Evolutionary conservation across 169 alveolate genomes (phyloP), one percentile per base, ranked within the genome.

Genomic region (Neospora caninum): DNA sequence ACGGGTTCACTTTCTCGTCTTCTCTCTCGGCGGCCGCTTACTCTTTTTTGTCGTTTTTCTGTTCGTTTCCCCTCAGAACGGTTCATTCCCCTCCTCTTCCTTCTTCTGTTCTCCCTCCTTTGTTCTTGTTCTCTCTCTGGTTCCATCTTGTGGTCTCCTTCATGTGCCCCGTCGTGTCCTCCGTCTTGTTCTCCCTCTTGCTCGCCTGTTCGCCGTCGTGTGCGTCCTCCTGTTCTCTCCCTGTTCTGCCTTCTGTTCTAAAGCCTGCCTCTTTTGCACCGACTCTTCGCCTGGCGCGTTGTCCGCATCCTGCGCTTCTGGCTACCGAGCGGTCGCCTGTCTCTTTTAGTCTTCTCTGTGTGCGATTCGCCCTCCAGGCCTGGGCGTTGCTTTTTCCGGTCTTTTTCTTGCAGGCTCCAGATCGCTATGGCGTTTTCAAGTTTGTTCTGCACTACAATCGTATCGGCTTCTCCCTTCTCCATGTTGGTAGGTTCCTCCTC

Each of bases 341-440:
- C 22, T 69, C 38, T 34, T 4, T 69, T 6, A 29, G 34, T 29
- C 18, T 29, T 18, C 42, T 69, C 42, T 69, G 82, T 64, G 27
- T 64, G 73, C 27, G 73, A 64, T 91, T 2, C 38, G 27, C 70
- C 25, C 41, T 31, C 25, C 38, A 27, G 58, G 13, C 22, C 58
- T 49, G 13, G 13, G 58, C 58, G 58, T 13, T 49, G 58, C 22
- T 4, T 7, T 31, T 13, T 49, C 58, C 22, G 4, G 58, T 13
- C 58, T 49, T 49, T 49, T 4, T 13, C 13, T 49, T 13, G 58
- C 95, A 92, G 95, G 92, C 95, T 80, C 95, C 95, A 27, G 95
- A 92, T 69, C 86, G 93, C 27, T 69, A 80, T 4, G 95, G 95
- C 43, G 69, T 92, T n/a, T 83, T 92, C 64, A 92, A 92, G 83